Percentiles rank a stretch among this genome's conserved stretches.
These are phyloP conservation scores for Coniosporium apollinis DNA, from an alignment of 495 filamentous ascomycete genomes.

Conservation along the genomic window DNA sequence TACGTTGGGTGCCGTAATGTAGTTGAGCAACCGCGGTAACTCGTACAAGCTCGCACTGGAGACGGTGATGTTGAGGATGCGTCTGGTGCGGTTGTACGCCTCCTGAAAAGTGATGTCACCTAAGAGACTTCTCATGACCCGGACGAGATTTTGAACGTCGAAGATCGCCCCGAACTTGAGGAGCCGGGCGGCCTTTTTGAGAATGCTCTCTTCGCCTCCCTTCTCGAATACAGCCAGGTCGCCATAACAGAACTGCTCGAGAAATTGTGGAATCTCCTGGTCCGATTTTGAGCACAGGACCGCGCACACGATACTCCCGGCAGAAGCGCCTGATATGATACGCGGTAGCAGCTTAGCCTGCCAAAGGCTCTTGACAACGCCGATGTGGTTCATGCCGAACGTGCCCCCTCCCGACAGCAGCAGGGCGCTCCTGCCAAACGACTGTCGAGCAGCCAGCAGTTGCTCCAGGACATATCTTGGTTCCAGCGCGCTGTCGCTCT, in stretches of 20 bases:
- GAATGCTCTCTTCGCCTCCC: slow-evolving; percentile 47
- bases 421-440: slow-evolving; percentile 76
- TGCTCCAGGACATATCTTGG: slow-evolving; percentile 53
- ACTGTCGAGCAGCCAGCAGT: slow-evolving; percentile 62
- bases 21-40: slow-evolving; percentile 73
- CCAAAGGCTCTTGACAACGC: slow-evolving; percentile 75
- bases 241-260: slow-evolving; percentile 61
- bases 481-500: slow-evolving; percentile 37
- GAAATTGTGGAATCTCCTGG: slow-evolving; percentile 58
- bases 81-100: slow-evolving; percentile 77
- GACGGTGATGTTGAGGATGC: slow-evolving; percentile 86
- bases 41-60: slow-evolving; percentile 78
- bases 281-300: slow-evolving; percentile 75
- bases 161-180: slow-evolving; percentile 68
- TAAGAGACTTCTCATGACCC: slow-evolving; percentile 62
- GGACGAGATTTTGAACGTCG: slow-evolving; percentile 62
- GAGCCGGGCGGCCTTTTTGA: slow-evolving; percentile 55
- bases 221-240: slow-evolving; percentile 74
- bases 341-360: slow-evolving; percentile 62
- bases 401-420: slow-evolving; percentile 82
- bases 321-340: slow-evolving; percentile 86
- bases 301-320: slow-evolving; percentile 82
- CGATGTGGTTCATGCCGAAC: slow-evolving; percentile 92
- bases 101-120: slow-evolving; percentile 91
- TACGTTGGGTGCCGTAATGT: slow-evolving; percentile 83